Evolutionary conservation across 192 early-diverging fungal species (phyloP), one percentile per base, ranked within the genome.

Genomic region (Dispira parvispora): DNA sequence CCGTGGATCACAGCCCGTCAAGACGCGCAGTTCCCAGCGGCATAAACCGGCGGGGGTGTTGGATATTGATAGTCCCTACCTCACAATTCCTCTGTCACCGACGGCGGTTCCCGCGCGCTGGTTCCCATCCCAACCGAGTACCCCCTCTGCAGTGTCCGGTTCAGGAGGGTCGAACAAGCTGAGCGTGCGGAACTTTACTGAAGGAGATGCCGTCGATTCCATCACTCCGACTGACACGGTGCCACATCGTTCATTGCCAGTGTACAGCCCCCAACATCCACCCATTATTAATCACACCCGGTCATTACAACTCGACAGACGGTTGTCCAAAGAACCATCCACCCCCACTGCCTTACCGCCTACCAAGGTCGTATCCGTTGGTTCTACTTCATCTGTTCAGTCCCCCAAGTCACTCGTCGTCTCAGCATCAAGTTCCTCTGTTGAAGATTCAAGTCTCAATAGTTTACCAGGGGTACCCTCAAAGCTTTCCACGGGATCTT

Each of bases 91-190:
- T 25, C 12, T 61, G 23, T 61, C 42, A 0, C 58, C 58, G n/a
- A n/a, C 45, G 13, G 58, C 43, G 12, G 43, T 43, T 0, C 58
- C 58, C 11, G 32, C 11, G 43, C 14, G 58, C 12, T 61, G 58
- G 58, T 61, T 44, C 58, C 58, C 11, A 43, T 61, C 58, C 12
- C 58, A 61, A 21, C 58, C 58, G 20, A 18, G 42, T 4, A 61
- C 58, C 0, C 58, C 58, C 8, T 8, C 20, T 11, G 43, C 44
- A n/a, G n/a, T 25, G n/a, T 13, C 21, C 10, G 21, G 26, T 3
- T 10, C n/a, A 2, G 42, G 38, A 20, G 18, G n/a, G 0, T 44
- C n/a, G 18, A 38, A 44, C 13, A 38, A 43, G n/a, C 16, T 61
- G n/a, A 61, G 42, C 16, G 58, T 61, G 11, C 58, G 58, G 1